Percentiles rank a stretch among this genome's conserved stretches.
These are phyloP conservation scores for Phoma sp. DNA, from an alignment of 2,329 filamentous ascomycete genomes.

Conservation along the genomic window DNA sequence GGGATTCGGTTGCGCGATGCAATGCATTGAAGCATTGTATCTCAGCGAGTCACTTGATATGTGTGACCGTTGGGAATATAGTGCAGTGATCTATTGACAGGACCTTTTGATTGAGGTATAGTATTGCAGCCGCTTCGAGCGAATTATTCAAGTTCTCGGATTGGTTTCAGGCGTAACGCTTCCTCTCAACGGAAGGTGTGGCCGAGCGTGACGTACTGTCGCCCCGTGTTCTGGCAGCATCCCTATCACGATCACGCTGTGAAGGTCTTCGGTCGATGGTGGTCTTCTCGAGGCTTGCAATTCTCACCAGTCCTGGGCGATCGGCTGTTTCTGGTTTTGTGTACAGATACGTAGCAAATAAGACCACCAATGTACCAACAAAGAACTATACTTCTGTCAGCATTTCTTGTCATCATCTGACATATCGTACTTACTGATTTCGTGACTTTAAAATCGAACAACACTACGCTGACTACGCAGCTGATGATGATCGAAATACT, in stretches of 20 bases:
- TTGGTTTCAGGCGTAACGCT: constrained; percentile 13
- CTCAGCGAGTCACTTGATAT: too few relatives aligned
- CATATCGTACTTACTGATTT: constrained; percentile 32
- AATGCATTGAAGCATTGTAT: too few relatives aligned
- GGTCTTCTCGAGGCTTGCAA: constrained; percentile 79
- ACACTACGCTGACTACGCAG: constrained; percentile 81
- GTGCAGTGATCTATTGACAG: too few relatives aligned
- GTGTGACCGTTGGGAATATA: too few relatives aligned
- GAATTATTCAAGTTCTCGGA: not conserved
- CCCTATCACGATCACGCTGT: constrained; percentile 26
- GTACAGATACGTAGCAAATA: constrained; percentile 86
- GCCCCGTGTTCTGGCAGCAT: constrained; percentile 10
- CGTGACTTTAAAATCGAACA: constrained; percentile 81
- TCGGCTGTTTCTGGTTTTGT: constrained; percentile 64
- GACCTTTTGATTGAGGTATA: too few relatives aligned
- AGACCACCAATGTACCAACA: constrained; percentile 76
- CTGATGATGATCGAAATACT: constrained; percentile 90
- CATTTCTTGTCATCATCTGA: not conserved
- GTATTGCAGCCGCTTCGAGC: too few relatives aligned
- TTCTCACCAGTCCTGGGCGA: constrained; percentile 67
- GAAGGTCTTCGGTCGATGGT: constrained; percentile 56
- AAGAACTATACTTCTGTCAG: constrained; percentile 68
- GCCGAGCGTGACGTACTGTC: constrained; percentile 25
- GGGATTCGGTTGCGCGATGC: too few relatives aligned
- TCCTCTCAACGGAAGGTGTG: constrained; percentile 34